Evolutionary conservation across 2,329 filamentous ascomycete species (phyloP).

Genomic region (Rasamsonia emersonii): DNA sequence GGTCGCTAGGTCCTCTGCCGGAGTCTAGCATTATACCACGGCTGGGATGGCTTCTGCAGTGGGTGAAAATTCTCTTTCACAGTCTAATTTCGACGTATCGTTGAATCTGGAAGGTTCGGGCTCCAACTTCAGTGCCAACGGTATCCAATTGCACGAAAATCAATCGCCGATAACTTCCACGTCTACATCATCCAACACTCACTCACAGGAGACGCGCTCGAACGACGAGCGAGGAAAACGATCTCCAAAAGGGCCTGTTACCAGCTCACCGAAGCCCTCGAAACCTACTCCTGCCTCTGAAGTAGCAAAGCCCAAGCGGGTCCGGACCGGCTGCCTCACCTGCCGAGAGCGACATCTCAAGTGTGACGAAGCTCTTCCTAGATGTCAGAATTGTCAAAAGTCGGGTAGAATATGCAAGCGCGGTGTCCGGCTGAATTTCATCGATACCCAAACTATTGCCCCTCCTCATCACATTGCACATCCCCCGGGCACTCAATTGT

Average conservation of each 20-base stretch:
- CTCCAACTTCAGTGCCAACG: background rate
- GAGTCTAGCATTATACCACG: background rate
- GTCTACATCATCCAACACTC: too few relatives aligned
- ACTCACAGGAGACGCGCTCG: background rate
- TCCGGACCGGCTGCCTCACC: conserved; percentile 83
- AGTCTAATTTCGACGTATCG: background rate
- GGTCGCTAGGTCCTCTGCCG: background rate
- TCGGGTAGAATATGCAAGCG: conserved; percentile 78
- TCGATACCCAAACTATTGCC: conserved; percentile 66
- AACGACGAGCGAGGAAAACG: background rate
- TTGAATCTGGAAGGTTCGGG: background rate
- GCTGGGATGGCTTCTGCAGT: background rate
- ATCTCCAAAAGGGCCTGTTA: background rate
- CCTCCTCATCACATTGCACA: conserved; percentile 54
- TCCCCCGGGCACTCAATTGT: conserved; percentile 60
- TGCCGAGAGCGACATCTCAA: conserved; percentile 85
- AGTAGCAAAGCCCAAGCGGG: conserved; percentile 62
- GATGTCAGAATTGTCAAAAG: conserved; percentile 74
- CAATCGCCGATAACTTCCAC: background rate
- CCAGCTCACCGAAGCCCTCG: background rate
- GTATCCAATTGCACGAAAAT: background rate
- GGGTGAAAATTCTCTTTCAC: background rate
- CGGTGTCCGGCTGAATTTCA: conserved; percentile 82
- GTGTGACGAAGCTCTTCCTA: conserved; percentile 66
- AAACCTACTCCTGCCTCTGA: conserved; percentile 10